A percentile compares a stretch with the other conserved stretches of the same genome.
Evolutionary conservation across 345 rosid genomes (phyloP).

Genomic region (Firmiana major): DNA sequence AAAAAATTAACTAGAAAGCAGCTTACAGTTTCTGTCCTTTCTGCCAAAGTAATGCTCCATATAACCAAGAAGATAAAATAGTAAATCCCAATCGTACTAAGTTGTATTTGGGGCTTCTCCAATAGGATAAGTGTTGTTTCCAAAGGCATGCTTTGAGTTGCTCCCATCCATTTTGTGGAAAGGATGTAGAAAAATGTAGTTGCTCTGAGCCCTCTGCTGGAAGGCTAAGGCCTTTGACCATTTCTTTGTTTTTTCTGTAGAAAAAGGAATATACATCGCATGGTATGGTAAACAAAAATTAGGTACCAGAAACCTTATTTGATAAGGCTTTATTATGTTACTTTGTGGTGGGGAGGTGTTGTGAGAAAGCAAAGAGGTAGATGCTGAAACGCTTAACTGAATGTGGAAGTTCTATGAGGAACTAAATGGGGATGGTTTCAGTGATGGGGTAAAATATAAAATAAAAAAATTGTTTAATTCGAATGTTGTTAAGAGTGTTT

Average conservation of each 20-base stretch:
- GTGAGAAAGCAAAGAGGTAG: background rate
- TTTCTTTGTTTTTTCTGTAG: constrained; percentile 14
- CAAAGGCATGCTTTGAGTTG: constrained; percentile 56
- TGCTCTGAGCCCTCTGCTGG: constrained; percentile 28
- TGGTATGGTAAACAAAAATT: background rate
- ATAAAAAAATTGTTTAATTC: background rate
- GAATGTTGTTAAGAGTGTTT: background rate
- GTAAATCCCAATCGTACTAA: constrained; percentile 34
- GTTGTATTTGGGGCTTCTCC: constrained; percentile 56
- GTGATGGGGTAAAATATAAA: background rate
- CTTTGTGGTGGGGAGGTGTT: background rate
- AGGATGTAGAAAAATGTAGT: constrained; percentile 26
- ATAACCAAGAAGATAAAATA: constrained; percentile 24
- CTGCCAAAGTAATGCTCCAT: constrained; percentile 47
- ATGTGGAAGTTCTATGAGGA: background rate
- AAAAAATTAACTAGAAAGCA: background rate
- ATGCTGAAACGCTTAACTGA: background rate
- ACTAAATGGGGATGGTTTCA: background rate
- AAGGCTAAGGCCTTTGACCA: constrained; percentile 24
- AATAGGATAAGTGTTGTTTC: constrained; percentile 56
- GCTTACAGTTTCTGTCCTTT: constrained; percentile 45
- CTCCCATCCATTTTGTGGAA: constrained; percentile 38
- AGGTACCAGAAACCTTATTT: background rate
- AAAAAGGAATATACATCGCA: background rate
- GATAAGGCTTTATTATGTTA: background rate